Evolutionary conservation across 345 rosid species (phyloP), one percentile per base, ranked within the genome.

Genomic region (Gynandropsis gynandra): DNA sequence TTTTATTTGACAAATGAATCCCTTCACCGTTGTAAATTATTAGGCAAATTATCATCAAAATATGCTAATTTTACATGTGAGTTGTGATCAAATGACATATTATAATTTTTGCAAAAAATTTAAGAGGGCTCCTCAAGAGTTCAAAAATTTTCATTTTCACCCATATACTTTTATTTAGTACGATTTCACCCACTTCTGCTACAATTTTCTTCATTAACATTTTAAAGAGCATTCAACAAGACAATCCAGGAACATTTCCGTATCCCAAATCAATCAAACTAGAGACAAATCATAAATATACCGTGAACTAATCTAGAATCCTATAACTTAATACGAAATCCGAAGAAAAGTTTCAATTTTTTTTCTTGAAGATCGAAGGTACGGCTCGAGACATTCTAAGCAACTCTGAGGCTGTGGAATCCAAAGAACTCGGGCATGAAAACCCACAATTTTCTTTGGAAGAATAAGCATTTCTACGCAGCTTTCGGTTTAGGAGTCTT

Each of bases 401-500:
- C 40, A 9, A n/a, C 13, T 14, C 21, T 4, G 14, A 7, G 18
- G 47, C 20, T 16, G 50, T 42, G 47, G 21, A 13, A 13, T 5
- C 13, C 38, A 13, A 51, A 50, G 43, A 8, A 37, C 15, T n/a
- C n/a, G n/a, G n/a, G n/a, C n/a, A n/a, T n/a, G n/a, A 10, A 8
- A 37, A 37, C 11, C 11, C 41, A 10, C 41, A 13, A 37, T 2
- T n/a, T n/a, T n/a, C n/a, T n/a, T n/a, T n/a, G n/a, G 48, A 39
- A 59, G 4, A 41, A 9, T 18, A 49, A 20, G 16, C 15, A 2
- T 31, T 16, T 60, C 76, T 79, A 83, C 43, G 66, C 71, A 31
- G 82, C 68, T 62, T 83, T 83, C 0, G 74, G 60, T 60, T 82
- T 82, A 8, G 61, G 67, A 39, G 63, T 17, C 58, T 74, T 82